A percentile compares a stretch with the other conserved stretches of the same genome.
Evolutionary conservation across 1,284 basidiomycete species (phyloP).

Genomic region (Ganoderma meredithae): DNA sequence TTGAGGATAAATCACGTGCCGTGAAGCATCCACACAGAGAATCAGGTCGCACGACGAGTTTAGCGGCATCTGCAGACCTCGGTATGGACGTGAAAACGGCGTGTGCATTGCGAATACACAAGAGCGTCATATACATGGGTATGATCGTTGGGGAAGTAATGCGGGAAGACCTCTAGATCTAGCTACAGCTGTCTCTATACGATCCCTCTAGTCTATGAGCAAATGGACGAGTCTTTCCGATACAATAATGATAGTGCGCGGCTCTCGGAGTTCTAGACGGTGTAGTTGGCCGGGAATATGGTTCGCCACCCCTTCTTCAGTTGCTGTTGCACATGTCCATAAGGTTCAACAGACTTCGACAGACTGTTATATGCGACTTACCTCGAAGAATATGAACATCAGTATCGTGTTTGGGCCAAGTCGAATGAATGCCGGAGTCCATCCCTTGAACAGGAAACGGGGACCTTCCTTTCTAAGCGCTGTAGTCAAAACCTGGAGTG

Average conservation of each 20-base stretch:
- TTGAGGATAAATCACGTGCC: too few relatives aligned
- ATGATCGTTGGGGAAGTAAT: not conserved
- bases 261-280: conserved; percentile 16
- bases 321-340: conserved; percentile 54
- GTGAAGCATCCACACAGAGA: too few relatives aligned
- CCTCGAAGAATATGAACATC: conserved; percentile 90
- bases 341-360: not conserved
- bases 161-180: conserved; percentile 23
- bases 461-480: conserved; percentile 80
- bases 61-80: not conserved
- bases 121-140: not conserved
- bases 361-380: conserved; percentile 38
- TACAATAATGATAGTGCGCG: conserved; percentile 29
- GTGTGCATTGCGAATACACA: not conserved
- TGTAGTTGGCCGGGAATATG: conserved; percentile 34
- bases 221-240: conserved; percentile 1
- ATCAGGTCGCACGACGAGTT: too few relatives aligned
- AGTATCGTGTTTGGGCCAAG: conserved; percentile 84
- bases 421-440: conserved; percentile 87
- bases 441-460: conserved; percentile 88
- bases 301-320: conserved; percentile 64
- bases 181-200: conserved; percentile 15
- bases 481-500: conserved; percentile 58
- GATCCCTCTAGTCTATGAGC: conserved; percentile 30
- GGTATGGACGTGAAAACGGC: not conserved